phyloP scores from a whole-genome alignment of 208 protist species.

The Trichomonas tenax region DNA sequence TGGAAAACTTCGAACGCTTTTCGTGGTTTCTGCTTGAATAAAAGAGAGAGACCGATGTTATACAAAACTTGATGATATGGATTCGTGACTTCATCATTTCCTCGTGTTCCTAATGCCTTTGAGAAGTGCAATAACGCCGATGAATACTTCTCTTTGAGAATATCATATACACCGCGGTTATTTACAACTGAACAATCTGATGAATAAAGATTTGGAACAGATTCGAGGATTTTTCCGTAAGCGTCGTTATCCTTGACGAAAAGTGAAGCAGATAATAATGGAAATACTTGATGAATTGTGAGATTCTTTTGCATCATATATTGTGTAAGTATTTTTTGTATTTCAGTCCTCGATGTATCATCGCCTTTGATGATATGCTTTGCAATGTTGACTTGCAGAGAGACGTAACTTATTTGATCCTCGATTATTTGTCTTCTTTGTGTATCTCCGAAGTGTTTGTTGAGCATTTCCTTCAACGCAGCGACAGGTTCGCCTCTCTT shows the following conservation, averaged over 20 bases:
- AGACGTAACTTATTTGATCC: background rate
- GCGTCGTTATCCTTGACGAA: background rate
- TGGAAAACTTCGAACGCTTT: background rate
- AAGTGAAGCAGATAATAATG: background rate
- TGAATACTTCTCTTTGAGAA: background rate
- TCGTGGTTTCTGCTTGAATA: background rate
- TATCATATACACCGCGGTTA: background rate
- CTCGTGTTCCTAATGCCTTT: background rate
- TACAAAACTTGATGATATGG: background rate
- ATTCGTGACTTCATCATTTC: background rate
- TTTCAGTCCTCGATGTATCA: no score
- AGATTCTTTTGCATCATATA: background rate
- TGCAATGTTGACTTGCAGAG: background rate
- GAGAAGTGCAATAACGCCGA: background rate
- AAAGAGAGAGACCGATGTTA: background rate
- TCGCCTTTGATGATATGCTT: background rate
- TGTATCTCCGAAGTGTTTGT: background rate
- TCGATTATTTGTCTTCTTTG: background rate
- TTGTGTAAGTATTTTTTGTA: background rate
- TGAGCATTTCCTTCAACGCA: background rate
- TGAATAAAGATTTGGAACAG: background rate
- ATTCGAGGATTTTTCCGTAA: background rate
- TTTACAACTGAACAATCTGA: background rate
- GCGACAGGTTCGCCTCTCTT: background rate
- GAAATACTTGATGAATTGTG: background rate